Evolutionary conservation across 2,329 filamentous ascomycete species (phyloP).

Genomic region (Amylocarpus encephaloides): DNA sequence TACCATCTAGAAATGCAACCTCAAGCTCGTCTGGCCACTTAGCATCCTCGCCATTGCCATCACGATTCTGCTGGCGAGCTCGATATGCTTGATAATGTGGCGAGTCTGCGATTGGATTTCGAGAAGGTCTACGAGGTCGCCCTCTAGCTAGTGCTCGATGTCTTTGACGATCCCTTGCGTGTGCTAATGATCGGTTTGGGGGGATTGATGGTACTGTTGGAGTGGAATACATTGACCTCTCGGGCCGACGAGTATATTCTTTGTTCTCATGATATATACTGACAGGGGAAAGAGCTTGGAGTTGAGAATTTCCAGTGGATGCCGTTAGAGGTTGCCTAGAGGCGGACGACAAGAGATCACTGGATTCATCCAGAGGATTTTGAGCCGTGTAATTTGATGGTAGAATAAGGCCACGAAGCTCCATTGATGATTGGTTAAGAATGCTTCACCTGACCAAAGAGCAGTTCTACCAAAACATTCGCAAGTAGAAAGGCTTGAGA

Average conservation of each 20-base stretch:
- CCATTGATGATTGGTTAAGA: slow-evolving; percentile 28
- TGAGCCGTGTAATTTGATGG: slow-evolving; percentile 20
- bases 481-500: slow-evolving; percentile 11
- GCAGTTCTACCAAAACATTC: slow-evolving; percentile 12
- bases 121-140: slow-evolving; percentile 29
- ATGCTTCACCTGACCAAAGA: slow-evolving; percentile 24
- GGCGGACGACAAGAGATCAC: slow-evolving; percentile 11
- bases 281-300: slow-evolving; percentile 23
- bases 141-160: slow-evolving; percentile 28
- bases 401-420: slow-evolving; percentile 21
- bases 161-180: slow-evolving; percentile 27
- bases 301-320: slow-evolving; percentile 29
- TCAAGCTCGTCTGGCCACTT: slow-evolving; percentile 59
- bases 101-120: slow-evolving; percentile 56
- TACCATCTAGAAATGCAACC: slow-evolving; percentile 62
- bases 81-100: slow-evolving; percentile 60
- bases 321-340: slow-evolving; percentile 26
- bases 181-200: slow-evolving; percentile 15
- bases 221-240: slow-evolving; percentile 22
- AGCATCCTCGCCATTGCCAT: slow-evolving; percentile 51
- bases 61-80: slow-evolving; percentile 53
- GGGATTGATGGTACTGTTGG: slow-evolving; percentile 27
- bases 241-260: slow-evolving; percentile 16
- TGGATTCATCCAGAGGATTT: slow-evolving; percentile 19
- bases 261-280: slow-evolving; percentile 27